phyloP scores from a whole-genome alignment of 495 filamentous ascomycete species.

The Neurospora discreta region DNA sequence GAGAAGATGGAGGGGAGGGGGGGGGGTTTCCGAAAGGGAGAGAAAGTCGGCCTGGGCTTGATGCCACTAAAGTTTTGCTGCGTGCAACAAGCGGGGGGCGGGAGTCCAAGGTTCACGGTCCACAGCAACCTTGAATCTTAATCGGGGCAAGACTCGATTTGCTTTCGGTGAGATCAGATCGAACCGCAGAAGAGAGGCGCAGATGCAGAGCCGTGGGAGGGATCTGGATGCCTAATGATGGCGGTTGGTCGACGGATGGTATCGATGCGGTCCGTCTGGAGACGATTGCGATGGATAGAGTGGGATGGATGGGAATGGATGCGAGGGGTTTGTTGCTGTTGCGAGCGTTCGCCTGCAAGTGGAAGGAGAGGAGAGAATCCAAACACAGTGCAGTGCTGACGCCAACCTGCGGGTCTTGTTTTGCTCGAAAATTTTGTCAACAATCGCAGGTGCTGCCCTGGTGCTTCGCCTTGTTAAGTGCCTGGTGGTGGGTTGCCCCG shows the following conservation, averaged over 20 bases:
- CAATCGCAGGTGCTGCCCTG: conserved; percentile 20
- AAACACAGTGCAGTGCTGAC: neutral
- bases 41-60: conserved; percentile 15
- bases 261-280: neutral
- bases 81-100: conserved; percentile 25
- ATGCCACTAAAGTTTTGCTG: conserved; percentile 24
- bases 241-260: neutral
- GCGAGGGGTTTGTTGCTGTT: neutral
- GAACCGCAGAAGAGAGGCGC: neutral
- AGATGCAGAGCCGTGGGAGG: neutral
- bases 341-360: neutral
- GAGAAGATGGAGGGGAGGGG: conserved; percentile 4
- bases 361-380: neutral
- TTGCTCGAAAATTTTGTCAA: conserved; percentile 23
- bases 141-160: neutral
- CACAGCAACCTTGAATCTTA: neutral
- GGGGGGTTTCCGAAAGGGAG: conserved; percentile 17
- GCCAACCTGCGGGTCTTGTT: conserved; percentile 1
- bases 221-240: neutral
- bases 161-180: neutral
- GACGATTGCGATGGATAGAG: neutral
- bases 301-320: neutral
- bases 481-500: neutral
- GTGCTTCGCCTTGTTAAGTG: conserved; percentile 1
- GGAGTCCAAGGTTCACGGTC: conserved; percentile 16